These are phyloP conservation scores for Sarocladium oryzae DNA, from an alignment of 2,329 filamentous ascomycete genomes.

Conservation along the genomic window DNA sequence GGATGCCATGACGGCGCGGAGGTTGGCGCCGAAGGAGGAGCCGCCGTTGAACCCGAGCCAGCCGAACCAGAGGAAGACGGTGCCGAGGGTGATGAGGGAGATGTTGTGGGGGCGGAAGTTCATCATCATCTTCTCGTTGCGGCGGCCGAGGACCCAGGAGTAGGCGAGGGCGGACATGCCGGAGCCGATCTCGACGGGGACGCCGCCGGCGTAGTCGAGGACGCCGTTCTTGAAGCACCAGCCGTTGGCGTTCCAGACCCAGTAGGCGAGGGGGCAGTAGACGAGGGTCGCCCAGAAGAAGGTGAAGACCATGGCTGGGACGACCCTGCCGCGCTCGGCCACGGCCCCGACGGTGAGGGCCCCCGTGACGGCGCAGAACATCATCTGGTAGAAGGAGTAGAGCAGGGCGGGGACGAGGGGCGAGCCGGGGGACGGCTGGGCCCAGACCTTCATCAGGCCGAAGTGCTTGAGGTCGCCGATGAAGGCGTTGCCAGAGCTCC, in stretches of 20 bases:
- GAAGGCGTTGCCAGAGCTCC: slow-evolving; percentile 74
- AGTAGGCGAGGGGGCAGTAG: slow-evolving; percentile 94
- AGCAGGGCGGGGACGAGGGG: slow-evolving; percentile 83
- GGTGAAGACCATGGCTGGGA: slow-evolving; percentile 90
- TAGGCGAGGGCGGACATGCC: slow-evolving; percentile 91
- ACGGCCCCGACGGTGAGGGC: slow-evolving; percentile 89
- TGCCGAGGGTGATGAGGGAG: slow-evolving; percentile 91
- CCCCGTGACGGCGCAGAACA: slow-evolving; percentile 91
- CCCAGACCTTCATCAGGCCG: slow-evolving; percentile 79
- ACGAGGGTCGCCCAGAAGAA: slow-evolving; percentile 97
- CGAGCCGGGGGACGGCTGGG: slow-evolving; percentile 77
- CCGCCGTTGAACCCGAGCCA: slow-evolving; percentile 99
- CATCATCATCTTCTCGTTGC: slow-evolving; percentile 99
- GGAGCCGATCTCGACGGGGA: slow-evolving; percentile 94
- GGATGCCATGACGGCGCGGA: slow-evolving; percentile 91
- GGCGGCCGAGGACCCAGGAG: slow-evolving; percentile 88
- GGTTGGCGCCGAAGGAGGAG: slow-evolving; percentile 86
- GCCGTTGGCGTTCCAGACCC: slow-evolving; percentile 92
- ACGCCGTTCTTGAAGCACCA: slow-evolving; percentile 91
- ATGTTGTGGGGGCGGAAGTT: slow-evolving; percentile 99
- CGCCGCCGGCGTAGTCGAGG: slow-evolving; percentile 92
- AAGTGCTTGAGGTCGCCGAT: slow-evolving; percentile 90
- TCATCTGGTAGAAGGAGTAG: slow-evolving; percentile 97
- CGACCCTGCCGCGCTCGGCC: slow-evolving; percentile 85
- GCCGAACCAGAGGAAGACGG: slow-evolving; percentile 94